Evolutionary conservation across 495 filamentous ascomycete genomes (phyloP), one percentile per base, ranked within the genome.

Genomic region (Talaromyces proteolyticus): DNA sequence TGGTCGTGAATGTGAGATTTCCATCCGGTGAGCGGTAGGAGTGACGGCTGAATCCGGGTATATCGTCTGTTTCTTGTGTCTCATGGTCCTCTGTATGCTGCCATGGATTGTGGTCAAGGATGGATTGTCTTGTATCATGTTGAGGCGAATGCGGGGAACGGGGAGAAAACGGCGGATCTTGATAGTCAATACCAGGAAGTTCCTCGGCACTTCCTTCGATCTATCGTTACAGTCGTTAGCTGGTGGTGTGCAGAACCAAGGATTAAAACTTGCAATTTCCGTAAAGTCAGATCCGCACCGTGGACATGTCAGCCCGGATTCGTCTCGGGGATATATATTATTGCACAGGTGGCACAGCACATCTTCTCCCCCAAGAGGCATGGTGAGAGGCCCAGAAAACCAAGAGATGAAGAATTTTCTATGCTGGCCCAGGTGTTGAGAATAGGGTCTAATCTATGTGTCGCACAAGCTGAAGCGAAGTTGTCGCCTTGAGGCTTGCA

Each of bases 271-370:
- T 62, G 72, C 91, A 51, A 96, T 92, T 68, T 98, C 89, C 6
- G 80, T 86, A 61, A 87, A 82, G 5, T 94, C 87, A n/a, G 80
- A 78, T 11, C 73, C 51, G 60, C 93, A 98, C 6, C 66, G 59
- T n/a, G 91, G 91, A 54, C 93, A 98, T 11, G 62, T 64, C 44
- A 95, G 65, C 26, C 76, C 79, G 53, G 75, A 70, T 49, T 86
- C 75, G 57, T 87, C 79, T 47, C 78, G 72, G 52, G 80, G 84
- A 89, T 88, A 96, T 57, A 95, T 86, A 41, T 85, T 72, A 34
- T 75, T 57, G 72, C 93, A 97, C 26, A 67, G 57, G 64, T 96
- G 89, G 63, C 93, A 98, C 58, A 76, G 88, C 42, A 96, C 82
- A 18, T 89, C 72, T 62, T 94, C 85, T 54, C 70, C 61, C 38